Percentiles rank a stretch among this genome's conserved stretches.
These are phyloP conservation scores for Xerocomus nothofagi DNA, from an alignment of 1,284 basidiomycete genomes.

Conservation along the genomic window DNA sequence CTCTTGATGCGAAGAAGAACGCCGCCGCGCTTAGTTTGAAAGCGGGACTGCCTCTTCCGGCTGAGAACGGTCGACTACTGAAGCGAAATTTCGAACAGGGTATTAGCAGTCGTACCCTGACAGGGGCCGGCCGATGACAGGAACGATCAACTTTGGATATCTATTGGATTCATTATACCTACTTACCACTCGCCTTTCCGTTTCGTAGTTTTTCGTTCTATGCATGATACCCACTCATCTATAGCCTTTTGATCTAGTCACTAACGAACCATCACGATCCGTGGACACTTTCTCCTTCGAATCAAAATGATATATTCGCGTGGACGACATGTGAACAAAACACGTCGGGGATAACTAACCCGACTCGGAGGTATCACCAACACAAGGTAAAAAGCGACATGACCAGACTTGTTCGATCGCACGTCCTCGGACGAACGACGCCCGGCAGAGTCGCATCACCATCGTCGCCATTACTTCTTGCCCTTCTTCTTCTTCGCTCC, in stretches of 20 bases:
- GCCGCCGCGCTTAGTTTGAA: constrained; percentile 41
- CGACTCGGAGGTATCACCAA: constrained; percentile 1
- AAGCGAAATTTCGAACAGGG: constrained; percentile 49
- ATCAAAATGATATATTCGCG: background rate
- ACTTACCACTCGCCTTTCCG: background rate
- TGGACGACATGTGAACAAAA: background rate
- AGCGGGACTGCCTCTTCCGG: constrained; percentile 26
- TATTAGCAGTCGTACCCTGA: constrained; percentile 43
- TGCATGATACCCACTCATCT: constrained; percentile 13
- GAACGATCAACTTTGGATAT: constrained; percentile 1
- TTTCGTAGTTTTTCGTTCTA: background rate
- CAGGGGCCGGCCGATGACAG: constrained; percentile 33
- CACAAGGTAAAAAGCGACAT: background rate
- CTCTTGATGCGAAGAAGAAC: constrained; percentile 48
- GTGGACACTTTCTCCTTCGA: background rate
- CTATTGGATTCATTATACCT: constrained; percentile 10
- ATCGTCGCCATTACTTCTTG: background rate
- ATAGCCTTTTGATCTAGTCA: constrained; percentile 1
- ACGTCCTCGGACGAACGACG: constrained; percentile 5
- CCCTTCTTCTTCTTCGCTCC: constrained; percentile 28
- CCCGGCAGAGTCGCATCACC: background rate
- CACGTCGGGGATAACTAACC: constrained; percentile 9
- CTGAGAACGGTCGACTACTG: constrained; percentile 43
- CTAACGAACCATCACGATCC: constrained; percentile 9
- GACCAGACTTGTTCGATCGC: background rate